A percentile compares a stretch with the other conserved stretches of the same genome.
Conservation (phyloP, 2,329 filamentous ascomycete genomes). For the Tolypocladium paradoxum region DNA sequence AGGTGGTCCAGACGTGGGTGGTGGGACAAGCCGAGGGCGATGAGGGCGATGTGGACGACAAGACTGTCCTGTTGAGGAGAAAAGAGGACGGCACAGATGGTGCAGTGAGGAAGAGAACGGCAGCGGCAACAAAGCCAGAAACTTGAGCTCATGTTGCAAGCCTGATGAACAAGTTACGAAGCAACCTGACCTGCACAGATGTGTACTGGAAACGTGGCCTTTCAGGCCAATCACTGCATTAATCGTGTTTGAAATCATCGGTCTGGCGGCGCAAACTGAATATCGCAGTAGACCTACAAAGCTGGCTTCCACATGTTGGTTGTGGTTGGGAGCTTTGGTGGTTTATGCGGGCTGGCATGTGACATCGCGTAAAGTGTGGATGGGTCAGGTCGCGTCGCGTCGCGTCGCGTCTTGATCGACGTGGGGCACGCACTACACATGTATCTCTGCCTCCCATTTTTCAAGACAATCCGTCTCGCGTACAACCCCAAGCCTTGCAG, state of each 20-base stretch:
- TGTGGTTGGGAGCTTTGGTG: neutral
- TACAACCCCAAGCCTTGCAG: neutral
- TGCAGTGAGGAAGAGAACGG: constrained; percentile 15
- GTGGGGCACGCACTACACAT: neutral
- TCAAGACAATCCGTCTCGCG: neutral
- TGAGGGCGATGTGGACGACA: constrained; percentile 6
- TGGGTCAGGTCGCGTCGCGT: constrained; percentile 2
- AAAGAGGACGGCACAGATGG: neutral
- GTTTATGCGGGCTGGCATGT: neutral
- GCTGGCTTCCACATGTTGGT: neutral
- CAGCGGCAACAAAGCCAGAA: constrained; percentile 1
- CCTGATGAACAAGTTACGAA: neutral
- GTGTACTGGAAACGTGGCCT: neutral
- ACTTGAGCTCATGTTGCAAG: neutral
- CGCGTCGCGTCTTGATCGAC: constrained; percentile 3
- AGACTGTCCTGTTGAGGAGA: neutral
- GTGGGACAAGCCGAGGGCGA: constrained; percentile 30
- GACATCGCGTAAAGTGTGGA: constrained; percentile 7
- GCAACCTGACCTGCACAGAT: neutral
- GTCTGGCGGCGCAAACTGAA: neutral
- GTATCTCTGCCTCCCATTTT: neutral
- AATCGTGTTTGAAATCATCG: neutral
- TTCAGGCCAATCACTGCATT: neutral
- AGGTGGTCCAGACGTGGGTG: constrained; percentile 64
- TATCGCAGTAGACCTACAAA: neutral